These are phyloP conservation scores for Phaeosphaeriaceae sp. DNA, from an alignment of 2,329 filamentous ascomycete genomes.

Conservation along the genomic window DNA sequence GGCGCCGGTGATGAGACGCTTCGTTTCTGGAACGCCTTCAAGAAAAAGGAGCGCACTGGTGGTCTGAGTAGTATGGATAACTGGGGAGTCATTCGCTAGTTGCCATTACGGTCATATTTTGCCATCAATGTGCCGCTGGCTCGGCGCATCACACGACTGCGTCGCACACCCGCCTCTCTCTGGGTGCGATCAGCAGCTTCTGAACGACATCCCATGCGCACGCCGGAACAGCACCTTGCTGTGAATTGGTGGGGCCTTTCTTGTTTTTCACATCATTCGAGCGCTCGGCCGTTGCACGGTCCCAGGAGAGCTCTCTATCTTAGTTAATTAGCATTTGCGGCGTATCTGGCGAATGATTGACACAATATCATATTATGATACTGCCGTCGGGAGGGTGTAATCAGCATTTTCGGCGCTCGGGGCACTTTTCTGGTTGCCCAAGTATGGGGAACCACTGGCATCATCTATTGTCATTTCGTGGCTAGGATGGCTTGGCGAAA, in stretches of 20 bases:
- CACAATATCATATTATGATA: background rate
- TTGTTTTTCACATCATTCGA: background rate
- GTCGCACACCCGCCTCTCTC: no score
- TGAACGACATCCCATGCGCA: background rate
- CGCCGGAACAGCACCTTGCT: background rate
- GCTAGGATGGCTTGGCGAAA: background rate
- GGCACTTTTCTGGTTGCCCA: background rate
- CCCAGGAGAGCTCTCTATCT: background rate
- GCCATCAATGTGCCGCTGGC: background rate
- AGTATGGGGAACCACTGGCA: background rate
- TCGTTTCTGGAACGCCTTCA: slow-evolving; percentile 96
- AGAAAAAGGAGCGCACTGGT: slow-evolving; percentile 74
- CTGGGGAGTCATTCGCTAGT: slow-evolving; percentile 79
- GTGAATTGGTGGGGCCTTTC: background rate
- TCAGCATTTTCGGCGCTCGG: background rate
- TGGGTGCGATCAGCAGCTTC: background rate
- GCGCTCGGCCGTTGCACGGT: background rate
- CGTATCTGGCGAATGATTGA: background rate
- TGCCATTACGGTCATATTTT: background rate
- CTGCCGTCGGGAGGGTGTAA: background rate
- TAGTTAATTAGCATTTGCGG: slow-evolving; percentile 2
- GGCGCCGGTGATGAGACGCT: slow-evolving; percentile 96
- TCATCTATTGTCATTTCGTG: background rate
- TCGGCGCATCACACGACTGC: background rate
- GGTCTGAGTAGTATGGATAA: slow-evolving; percentile 68